Conservation (phyloP, 805 yeast species). For the Schizosaccharomyces lindneri region DNA sequence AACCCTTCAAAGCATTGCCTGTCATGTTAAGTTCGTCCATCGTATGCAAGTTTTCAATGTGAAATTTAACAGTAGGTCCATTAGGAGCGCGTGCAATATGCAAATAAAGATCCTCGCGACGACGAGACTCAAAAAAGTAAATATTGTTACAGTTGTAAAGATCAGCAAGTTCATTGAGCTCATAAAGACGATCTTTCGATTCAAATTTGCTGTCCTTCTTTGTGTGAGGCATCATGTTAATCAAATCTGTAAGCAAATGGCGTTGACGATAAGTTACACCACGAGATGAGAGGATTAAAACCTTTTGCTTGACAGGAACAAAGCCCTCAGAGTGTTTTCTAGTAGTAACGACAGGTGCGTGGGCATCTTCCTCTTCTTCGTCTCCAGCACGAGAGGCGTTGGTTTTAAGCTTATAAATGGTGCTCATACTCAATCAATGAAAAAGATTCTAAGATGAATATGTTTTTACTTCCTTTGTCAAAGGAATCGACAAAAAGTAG, state of each 20-base stretch:
- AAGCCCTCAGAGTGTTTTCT: conserved; percentile 1
- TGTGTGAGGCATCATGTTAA: conserved; percentile 67
- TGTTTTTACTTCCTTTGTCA: no score
- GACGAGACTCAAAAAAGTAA: conserved; percentile 82
- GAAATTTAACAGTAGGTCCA: conserved; percentile 89
- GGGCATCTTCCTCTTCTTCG: conserved; percentile 16
- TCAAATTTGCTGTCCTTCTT: conserved; percentile 92
- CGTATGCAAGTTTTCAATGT: conserved; percentile 80
- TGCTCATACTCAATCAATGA: background rate
- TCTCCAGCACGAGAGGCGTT: background rate
- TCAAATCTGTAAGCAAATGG: conserved; percentile 65
- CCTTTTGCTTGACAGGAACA: conserved; percentile 49
- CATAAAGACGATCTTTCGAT: conserved; percentile 66
- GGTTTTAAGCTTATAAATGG: background rate
- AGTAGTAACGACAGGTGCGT: conserved; percentile 16
- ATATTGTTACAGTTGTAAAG: conserved; percentile 90
- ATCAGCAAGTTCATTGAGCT: conserved; percentile 87
- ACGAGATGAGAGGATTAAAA: conserved; percentile 70
- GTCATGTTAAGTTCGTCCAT: conserved; percentile 88
- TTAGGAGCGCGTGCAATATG: conserved; percentile 94
- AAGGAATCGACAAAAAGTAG: no score
- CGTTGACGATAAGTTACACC: conserved; percentile 85
- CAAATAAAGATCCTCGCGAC: conserved; percentile 79
- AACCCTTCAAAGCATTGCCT: conserved; percentile 86
- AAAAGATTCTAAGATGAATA: no score